These are phyloP conservation scores for Aspergillus costaricaensis DNA, from an alignment of 2,329 filamentous ascomycete species.

Conservation along the genomic window DNA sequence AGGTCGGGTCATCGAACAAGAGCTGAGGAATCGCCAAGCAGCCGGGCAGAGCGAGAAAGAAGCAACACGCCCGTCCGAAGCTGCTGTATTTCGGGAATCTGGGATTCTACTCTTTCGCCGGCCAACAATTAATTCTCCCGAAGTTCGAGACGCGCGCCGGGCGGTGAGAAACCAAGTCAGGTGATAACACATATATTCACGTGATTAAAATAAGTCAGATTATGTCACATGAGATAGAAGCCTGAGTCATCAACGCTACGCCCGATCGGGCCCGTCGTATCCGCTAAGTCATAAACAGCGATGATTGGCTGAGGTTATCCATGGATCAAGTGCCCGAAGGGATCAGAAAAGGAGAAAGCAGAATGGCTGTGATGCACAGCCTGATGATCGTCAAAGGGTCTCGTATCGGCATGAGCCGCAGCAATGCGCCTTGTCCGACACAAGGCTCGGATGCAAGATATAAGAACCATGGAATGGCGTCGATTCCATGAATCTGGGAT, in stretches of 20 bases:
- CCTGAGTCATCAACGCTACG: not conserved
- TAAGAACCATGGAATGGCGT: not conserved
- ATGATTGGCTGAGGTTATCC: not conserved
- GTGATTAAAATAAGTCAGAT: not conserved
- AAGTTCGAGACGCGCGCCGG: slow-evolving; percentile 18
- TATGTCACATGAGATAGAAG: not conserved
- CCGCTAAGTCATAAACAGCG: not conserved
- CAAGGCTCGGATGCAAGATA: not conserved
- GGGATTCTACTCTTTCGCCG: not conserved
- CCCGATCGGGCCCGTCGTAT: not conserved
- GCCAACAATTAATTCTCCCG: not conserved
- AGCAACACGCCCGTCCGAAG: not conserved
- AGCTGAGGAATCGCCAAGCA: not conserved
- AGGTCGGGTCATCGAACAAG: not conserved
- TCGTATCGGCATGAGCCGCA: not conserved
- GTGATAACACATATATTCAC: not conserved
- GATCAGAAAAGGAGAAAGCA: not conserved
- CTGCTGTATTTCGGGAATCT: not conserved
- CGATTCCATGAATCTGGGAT: not conserved
- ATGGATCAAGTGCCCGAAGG: not conserved
- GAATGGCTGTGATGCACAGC: not conserved
- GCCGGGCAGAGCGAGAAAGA: not conserved
- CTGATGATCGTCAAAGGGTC: not conserved
- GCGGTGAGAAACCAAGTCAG: slow-evolving; percentile 13
- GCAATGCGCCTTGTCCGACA: not conserved